Conservation (phyloP, 148 eudicot species). For the Hydrangea macrophylla region DNA sequence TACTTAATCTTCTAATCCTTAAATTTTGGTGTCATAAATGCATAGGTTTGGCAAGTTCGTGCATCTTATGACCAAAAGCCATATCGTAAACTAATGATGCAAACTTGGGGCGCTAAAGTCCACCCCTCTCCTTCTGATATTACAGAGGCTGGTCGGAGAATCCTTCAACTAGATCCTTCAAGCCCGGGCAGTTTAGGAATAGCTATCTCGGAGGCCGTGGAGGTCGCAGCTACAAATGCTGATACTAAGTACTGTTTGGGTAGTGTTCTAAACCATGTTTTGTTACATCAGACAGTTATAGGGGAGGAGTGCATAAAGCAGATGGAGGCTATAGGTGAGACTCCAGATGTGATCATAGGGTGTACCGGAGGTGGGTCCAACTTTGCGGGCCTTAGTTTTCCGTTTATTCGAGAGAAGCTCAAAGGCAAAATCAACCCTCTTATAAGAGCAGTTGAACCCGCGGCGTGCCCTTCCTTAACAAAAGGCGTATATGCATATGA, state of each 20-base stretch:
- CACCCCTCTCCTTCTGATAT: slow-evolving; percentile 89
- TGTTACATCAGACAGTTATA: slow-evolving; percentile 88
- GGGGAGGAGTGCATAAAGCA: slow-evolving; percentile 96
- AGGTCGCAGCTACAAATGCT: slow-evolving; percentile 60
- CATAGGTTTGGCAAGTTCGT: slow-evolving; percentile 95
- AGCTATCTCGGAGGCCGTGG: slow-evolving; percentile 96
- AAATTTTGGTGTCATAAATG: slow-evolving; percentile 9
- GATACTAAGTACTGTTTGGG: slow-evolving; percentile 92
- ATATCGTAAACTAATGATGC: slow-evolving; percentile 92
- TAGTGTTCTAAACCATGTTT: slow-evolving; percentile 92
- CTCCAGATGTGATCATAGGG: slow-evolving; percentile 90
- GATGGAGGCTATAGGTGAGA: slow-evolving; percentile 88
- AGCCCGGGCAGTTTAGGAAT: slow-evolving; percentile 96
- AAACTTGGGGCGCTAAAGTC: slow-evolving; percentile 95
- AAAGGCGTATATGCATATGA: slow-evolving; percentile 93
- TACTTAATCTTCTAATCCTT: background rate
- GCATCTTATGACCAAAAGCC: slow-evolving; percentile 97
- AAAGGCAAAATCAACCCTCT: slow-evolving; percentile 78
- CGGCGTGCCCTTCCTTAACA: slow-evolving; percentile 91
- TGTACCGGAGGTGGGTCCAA: slow-evolving; percentile 98
- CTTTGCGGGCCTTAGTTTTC: slow-evolving; percentile 85
- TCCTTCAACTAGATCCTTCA: slow-evolving; percentile 62
- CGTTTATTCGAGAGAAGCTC: slow-evolving; percentile 83
- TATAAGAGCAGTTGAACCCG: slow-evolving; percentile 85
- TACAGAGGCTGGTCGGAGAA: slow-evolving; percentile 69